Conservation (phyloP, 2,329 filamentous ascomycete genomes). For the Fusarium praegraminearum region DNA sequence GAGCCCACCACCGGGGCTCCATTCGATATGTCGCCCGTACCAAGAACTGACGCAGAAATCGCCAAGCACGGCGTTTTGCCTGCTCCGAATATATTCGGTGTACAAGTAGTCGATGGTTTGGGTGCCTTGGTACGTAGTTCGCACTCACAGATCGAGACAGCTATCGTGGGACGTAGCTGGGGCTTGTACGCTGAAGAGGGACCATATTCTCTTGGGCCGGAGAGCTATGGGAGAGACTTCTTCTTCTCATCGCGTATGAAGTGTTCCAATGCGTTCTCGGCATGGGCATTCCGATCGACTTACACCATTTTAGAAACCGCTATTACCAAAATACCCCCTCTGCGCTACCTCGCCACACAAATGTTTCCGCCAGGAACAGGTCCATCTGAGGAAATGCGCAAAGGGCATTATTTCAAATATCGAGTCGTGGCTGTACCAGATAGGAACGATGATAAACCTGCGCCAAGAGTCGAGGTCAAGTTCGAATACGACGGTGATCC, state of each 20-base stretch:
- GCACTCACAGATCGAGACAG: conserved; percentile 31
- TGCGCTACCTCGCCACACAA: conserved; percentile 22
- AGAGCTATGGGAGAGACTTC: conserved; percentile 13
- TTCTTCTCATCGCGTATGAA: conserved; percentile 23
- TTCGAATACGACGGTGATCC: conserved; percentile 35
- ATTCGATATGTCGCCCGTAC: conserved; percentile 5
- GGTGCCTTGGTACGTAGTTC: conserved; percentile 24
- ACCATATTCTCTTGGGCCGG: background rate
- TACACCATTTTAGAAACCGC: conserved; percentile 18
- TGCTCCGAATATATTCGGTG: background rate
- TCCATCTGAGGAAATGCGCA: conserved; percentile 24
- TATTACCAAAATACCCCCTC: conserved; percentile 17
- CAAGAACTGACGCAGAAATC: background rate
- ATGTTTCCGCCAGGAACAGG: conserved; percentile 38
- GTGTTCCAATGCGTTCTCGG: conserved; percentile 1
- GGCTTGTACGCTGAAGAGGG: conserved; percentile 12
- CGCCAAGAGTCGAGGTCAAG: conserved; percentile 17
- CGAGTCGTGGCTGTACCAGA: conserved; percentile 32
- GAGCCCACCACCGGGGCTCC: conserved; percentile 1
- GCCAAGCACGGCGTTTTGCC: conserved; percentile 2
- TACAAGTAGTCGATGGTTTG: background rate
- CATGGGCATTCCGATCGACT: conserved; percentile 9
- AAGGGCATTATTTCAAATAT: conserved; percentile 29
- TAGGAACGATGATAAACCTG: background rate
- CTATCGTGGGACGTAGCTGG: conserved; percentile 38